Evolutionary conservation across 257 asterid species (phyloP).

Genomic region (Primulina eburnea): DNA sequence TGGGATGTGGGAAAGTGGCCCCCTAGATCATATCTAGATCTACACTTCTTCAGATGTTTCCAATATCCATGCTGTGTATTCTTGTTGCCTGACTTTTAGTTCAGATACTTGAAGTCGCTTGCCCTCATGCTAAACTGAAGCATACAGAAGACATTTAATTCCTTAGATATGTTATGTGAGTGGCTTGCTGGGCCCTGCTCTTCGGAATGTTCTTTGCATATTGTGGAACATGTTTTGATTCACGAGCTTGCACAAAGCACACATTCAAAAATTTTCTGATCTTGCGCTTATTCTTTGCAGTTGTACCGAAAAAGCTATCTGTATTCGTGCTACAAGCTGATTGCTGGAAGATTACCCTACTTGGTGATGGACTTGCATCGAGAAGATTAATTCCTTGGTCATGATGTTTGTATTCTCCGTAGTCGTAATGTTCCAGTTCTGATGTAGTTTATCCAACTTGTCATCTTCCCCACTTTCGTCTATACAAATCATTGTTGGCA

Average conservation of each 20-base stretch:
- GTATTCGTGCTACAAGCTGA: conserved; percentile 80
- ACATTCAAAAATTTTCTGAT: neutral
- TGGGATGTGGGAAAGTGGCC: too few relatives aligned
- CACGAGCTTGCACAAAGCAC: neutral
- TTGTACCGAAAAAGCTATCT: conserved; percentile 71
- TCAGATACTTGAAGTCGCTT: too few relatives aligned
- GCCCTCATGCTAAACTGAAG: too few relatives aligned
- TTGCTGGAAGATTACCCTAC: conserved; percentile 78
- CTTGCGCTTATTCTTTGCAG: conserved; percentile 37
- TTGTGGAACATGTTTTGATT: neutral
- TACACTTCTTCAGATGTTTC: too few relatives aligned
- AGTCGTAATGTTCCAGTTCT: neutral
- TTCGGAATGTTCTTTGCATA: neutral
- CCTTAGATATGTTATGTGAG: too few relatives aligned
- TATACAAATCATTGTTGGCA: too few relatives aligned
- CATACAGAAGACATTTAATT: too few relatives aligned
- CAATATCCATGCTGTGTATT: too few relatives aligned
- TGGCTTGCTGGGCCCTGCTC: neutral
- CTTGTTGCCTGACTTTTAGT: too few relatives aligned
- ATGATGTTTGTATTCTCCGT: conserved; percentile 5
- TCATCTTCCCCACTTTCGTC: neutral
- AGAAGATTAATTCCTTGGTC: conserved; percentile 54
- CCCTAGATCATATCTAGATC: too few relatives aligned
- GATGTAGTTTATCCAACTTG: neutral
- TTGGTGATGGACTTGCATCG: conserved; percentile 62